Evolutionary conservation across 2,329 filamentous ascomycete species (phyloP), one percentile per base, ranked within the genome.

Genomic region (Huntiella moniliformis): DNA sequence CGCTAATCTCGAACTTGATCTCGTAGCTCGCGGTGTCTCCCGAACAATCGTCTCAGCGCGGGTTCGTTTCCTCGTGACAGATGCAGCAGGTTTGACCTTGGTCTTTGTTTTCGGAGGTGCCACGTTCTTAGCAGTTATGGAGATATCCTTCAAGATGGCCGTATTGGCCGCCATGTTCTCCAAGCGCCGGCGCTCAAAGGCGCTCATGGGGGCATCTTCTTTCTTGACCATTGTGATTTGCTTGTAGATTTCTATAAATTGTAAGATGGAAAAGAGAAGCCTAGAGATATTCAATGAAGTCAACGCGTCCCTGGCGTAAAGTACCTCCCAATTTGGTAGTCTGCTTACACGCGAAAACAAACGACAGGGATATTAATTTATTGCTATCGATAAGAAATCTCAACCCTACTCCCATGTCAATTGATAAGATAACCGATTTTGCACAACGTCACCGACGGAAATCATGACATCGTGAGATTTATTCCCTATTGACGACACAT

Each of bases 121-220:
- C 1, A 73, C 67, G 1, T 78, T 82, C 8, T 81, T 66, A 16
- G 83, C 77, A 1, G 80, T 72, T 2, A 75, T 74, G 2, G 81
- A 79, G 1, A 93, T 72, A 50, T 86, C 80, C 50, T 82, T 82
- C 0, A 95, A 63, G 0, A 94, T 58, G 0, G 79, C 83, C 60
- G 88, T 80, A 54, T 92, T 91, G 45, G 82, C 78, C 0, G 79
- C 83, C 36, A 93, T 92, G 53, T 94, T 94, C 50, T 86, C 84
- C 12, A 84, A 73, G 0, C 87, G 73, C 53, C 83, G 77, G 55
- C 79, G 77, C 67, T 94, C 87, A 61, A 93, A 95, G 35, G 85
- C 83, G 61, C 82, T 92, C 54, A 92, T 65, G 33, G 28, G 64
- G 58, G 54, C 56, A 11, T 60, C 60, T 36, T 45, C 36, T 16